Conservation (phyloP, 2,329 filamentous ascomycete genomes). For the Curvularia spicifera region DNA sequence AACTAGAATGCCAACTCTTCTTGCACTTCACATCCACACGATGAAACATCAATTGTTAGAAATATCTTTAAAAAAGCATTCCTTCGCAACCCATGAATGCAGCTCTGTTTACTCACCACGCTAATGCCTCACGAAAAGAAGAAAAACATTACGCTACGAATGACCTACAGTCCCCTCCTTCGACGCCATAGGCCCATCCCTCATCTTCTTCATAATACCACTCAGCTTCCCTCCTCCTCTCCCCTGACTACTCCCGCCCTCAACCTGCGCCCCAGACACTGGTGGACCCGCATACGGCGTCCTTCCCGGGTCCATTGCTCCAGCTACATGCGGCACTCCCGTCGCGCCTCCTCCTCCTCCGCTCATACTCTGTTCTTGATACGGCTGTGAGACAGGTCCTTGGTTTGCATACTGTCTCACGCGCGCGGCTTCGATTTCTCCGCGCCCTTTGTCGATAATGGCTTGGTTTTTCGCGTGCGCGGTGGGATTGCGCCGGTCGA, state of each 20-base stretch:
- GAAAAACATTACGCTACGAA: not conserved
- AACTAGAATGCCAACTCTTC: not conserved
- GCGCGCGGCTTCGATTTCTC: constrained; percentile 39
- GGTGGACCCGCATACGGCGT: constrained; percentile 28
- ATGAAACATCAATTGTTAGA: not conserved
- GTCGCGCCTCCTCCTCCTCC: not conserved
- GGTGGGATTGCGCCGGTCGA: constrained; percentile 40
- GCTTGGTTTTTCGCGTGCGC: constrained; percentile 45
- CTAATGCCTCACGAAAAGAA: not conserved
- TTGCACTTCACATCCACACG: not conserved
- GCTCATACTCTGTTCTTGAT: constrained; percentile 2
- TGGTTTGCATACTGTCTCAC: constrained; percentile 14
- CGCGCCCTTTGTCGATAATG: constrained; percentile 39
- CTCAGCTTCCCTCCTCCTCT: constrained; percentile 36
- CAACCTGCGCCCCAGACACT: constrained; percentile 34
- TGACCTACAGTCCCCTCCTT: constrained; percentile 14
- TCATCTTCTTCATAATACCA: constrained; percentile 46
- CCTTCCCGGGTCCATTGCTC: constrained; percentile 9
- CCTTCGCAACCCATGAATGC: not conserved
- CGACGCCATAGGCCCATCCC: constrained; percentile 33
- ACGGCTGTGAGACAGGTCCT: constrained; percentile 13
- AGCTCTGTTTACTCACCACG: not conserved
- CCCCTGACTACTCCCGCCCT: constrained; percentile 26
- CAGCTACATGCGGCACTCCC: not conserved
- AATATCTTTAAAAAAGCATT: not conserved